phyloP scores from a whole-genome alignment of 495 filamentous ascomycete genomes.

The Penicillium simplicissimum region DNA sequence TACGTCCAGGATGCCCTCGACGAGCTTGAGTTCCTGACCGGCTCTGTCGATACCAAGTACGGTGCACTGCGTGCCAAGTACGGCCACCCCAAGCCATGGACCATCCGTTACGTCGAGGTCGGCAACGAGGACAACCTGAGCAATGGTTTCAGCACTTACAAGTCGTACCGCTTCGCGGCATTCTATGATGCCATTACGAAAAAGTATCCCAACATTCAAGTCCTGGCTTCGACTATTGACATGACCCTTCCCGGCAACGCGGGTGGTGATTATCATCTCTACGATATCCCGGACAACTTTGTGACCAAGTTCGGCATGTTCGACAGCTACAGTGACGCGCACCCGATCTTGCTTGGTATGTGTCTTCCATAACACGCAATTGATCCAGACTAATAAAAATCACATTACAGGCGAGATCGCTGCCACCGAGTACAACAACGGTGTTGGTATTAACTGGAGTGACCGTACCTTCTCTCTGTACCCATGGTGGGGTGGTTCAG shows the following conservation, averaged over 20 bases:
- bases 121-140: constrained; percentile 59
- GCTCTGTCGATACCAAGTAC: constrained; percentile 38
- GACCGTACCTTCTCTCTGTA: constrained; percentile 44
- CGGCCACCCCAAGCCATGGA: constrained; percentile 51
- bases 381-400: not conserved
- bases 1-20: constrained; percentile 61
- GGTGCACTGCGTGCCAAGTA: constrained; percentile 47
- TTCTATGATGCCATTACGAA: constrained; percentile 51
- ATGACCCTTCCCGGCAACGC: constrained; percentile 38
- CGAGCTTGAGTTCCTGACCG: constrained; percentile 57
- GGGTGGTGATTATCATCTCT: constrained; percentile 52
- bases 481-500: constrained; percentile 50
- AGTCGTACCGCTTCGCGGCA: constrained; percentile 43
- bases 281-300: constrained; percentile 52
- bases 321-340: constrained; percentile 42
- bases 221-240: constrained; percentile 46
- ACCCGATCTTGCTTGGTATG: constrained; percentile 52
- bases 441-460: constrained; percentile 30
- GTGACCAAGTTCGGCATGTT: constrained; percentile 55
- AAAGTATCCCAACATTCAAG: constrained; percentile 51
- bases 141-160: constrained; percentile 39
- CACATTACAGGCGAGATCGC: constrained; percentile 47
- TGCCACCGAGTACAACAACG: constrained; percentile 47
- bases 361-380: constrained; percentile 9
- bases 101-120: constrained; percentile 50